Base-by-base conservation (phyloP, 306 rosid genomes). In the Dryas octopetala region DNA sequence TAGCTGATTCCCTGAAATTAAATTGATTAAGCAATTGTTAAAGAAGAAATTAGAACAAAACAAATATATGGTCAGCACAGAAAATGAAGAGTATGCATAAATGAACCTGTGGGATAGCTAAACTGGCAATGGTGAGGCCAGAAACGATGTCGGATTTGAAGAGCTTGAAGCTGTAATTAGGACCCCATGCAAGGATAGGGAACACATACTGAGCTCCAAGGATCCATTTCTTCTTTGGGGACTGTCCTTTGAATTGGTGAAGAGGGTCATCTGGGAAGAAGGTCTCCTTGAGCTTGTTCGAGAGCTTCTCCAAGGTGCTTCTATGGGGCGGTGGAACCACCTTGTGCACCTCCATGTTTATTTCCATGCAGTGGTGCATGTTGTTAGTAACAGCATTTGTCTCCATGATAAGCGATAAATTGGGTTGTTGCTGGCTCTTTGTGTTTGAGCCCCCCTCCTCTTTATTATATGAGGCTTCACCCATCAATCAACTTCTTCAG, bases 51-150 rank as follows among this genome's bases (percentile, higher is more conserved):
- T 7, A 51, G 5, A 41, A n/a, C 1, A 4, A 9, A 26, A 16
- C 17, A 16, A 59, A 5, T 12, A 9, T 53, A 12, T 19, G 28
- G 11, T 40, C 12, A 26, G 23, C 41, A 41, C 55, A 45, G 14
- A 28, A 60, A 9, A 65, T 6, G 14, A 16, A 52, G 32, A 11
- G 38, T 1, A 13, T 6, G 41, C 7, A 14, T 7, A 10, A 66
- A 0, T 4, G 2, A 28, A 91, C 98, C 98, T 93, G 98, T 5
- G 99, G 99, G 57, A 95, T 95, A 85, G 99, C 97, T 60, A 95
- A 84, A 78, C 97, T 91, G 65, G 99, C 99, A 81, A 95, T 95
- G 84, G 99, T 95, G 86, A 95, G 91, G 66, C 99, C 99, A 61
- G 99, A 41, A 81, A 95, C 82, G 70, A 95, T 77, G 83, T 95